A percentile compares a stretch with the other conserved stretches of the same genome.
phyloP scores from a whole-genome alignment of 2,329 filamentous ascomycete genomes.

The Aspergillus caelatus region DNA sequence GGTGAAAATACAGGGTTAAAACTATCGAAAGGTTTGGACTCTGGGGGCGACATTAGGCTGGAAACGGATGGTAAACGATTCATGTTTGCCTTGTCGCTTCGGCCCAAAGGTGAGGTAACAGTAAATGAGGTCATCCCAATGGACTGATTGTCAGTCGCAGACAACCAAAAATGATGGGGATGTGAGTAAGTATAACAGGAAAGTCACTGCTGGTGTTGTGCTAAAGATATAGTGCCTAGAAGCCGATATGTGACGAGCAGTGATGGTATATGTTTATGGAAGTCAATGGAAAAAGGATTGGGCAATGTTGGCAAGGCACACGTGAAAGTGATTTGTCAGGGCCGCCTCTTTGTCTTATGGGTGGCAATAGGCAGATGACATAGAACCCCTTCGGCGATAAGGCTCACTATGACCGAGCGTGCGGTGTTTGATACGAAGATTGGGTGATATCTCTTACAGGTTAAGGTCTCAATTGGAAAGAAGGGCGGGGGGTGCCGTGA shows the following conservation, averaged over 20 bases:
- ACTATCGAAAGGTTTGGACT: slow-evolving; percentile 55
- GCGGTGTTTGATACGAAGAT: not conserved
- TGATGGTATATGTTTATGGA: slow-evolving; percentile 23
- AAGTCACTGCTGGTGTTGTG: not conserved
- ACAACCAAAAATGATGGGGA: not conserved
- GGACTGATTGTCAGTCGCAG: not conserved
- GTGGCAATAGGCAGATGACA: slow-evolving; percentile 27
- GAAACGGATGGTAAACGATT: slow-evolving; percentile 47
- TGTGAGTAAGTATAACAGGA: not conserved
- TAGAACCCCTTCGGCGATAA: slow-evolving; percentile 24
- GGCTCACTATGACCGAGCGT: slow-evolving; percentile 17
- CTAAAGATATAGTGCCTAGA: slow-evolving; percentile 2
- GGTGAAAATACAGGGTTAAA: slow-evolving; percentile 38
- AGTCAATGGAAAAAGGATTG: slow-evolving; percentile 24
- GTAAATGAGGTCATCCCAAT: slow-evolving; percentile 32
- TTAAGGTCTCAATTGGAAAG: not conserved
- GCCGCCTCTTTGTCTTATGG: slow-evolving; percentile 23
- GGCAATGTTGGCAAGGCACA: slow-evolving; percentile 23
- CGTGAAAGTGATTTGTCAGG: slow-evolving; percentile 32
- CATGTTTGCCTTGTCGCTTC: slow-evolving; percentile 38
- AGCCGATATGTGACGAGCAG: slow-evolving; percentile 7
- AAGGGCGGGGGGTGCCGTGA: not conserved
- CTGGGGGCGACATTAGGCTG: slow-evolving; percentile 51
- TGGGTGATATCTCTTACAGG: not conserved
- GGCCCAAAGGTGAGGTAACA: slow-evolving; percentile 24